Percentiles rank a stretch among this genome's conserved stretches.
These are phyloP conservation scores for Exophiala viscosa DNA, from an alignment of 2,329 filamentous ascomycete genomes.

Conservation along the genomic window DNA sequence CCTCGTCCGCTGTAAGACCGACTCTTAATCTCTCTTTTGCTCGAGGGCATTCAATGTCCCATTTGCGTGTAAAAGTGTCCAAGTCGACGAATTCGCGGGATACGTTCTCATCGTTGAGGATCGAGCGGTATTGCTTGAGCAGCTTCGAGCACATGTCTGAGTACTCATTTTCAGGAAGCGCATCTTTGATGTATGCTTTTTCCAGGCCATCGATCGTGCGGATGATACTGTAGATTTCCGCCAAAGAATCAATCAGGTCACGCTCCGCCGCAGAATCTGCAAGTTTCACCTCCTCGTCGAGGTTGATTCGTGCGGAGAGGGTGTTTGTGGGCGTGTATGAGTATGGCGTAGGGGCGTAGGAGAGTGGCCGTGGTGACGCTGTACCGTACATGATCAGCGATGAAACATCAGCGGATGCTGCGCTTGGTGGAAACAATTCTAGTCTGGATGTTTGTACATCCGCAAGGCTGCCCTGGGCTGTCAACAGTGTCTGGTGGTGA, in stretches of 20 bases:
- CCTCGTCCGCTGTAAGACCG: constrained; percentile 68
- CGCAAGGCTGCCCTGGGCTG: no score
- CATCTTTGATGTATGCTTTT: constrained; percentile 94
- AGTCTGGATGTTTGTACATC: no score
- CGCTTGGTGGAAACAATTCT: no score
- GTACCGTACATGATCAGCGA: constrained; percentile 21
- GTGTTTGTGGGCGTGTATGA: constrained; percentile 84
- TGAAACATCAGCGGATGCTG: not conserved
- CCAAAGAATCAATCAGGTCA: constrained; percentile 90
- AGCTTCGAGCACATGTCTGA: constrained; percentile 93
- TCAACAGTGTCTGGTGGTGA: no score
- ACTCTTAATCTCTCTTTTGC: constrained; percentile 90
- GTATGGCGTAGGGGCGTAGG: constrained; percentile 85
- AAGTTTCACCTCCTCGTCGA: constrained; percentile 95
- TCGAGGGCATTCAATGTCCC: constrained; percentile 91
- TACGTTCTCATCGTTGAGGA: constrained; percentile 86
- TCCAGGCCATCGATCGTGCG: constrained; percentile 92
- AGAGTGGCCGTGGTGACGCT: constrained; percentile 54
- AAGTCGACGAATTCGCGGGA: constrained; percentile 80
- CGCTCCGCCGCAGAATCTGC: constrained; percentile 81
- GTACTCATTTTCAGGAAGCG: constrained; percentile 85
- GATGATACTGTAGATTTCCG: constrained; percentile 96
- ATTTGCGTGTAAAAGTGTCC: constrained; percentile 85
- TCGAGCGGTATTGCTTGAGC: constrained; percentile 94
- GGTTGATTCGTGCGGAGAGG: constrained; percentile 82